Evolutionary conservation across 352 stramenopile species (phyloP).

Genomic region (Phytophthora crassamura): DNA sequence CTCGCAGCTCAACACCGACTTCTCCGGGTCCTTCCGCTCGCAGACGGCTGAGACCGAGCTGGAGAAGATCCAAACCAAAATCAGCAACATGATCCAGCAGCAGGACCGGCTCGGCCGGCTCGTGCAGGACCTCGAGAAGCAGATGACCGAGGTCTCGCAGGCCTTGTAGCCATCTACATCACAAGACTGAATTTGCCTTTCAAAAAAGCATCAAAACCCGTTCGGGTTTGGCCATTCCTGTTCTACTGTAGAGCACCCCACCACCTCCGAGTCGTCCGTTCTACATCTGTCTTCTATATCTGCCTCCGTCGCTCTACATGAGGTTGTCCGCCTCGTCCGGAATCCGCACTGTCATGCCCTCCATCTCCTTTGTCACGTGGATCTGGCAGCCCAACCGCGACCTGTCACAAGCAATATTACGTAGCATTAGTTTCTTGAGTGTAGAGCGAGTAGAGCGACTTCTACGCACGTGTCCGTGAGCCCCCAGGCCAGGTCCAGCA

Average conservation of each 20-base stretch:
- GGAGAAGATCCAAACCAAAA: slow-evolving; percentile 73
- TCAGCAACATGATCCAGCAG: slow-evolving; percentile 63
- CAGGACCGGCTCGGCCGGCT: slow-evolving; percentile 59
- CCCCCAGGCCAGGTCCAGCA: slow-evolving; percentile 95
- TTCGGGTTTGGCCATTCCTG: neutral
- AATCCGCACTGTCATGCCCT: slow-evolving; percentile 87
- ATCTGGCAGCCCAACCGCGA: slow-evolving; percentile 93
- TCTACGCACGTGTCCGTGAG: slow-evolving; percentile 92
- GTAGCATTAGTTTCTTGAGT: neutral
- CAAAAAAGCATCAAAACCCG: neutral
- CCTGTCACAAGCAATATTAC: slow-evolving; percentile 3
- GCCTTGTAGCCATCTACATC: slow-evolving; percentile 3
- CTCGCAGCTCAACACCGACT: slow-evolving; percentile 90
- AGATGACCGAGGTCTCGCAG: slow-evolving; percentile 25
- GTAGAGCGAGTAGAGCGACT: slow-evolving; percentile 1
- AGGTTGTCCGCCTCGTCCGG: slow-evolving; percentile 91
- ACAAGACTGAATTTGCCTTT: neutral
- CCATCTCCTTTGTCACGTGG: slow-evolving; percentile 86
- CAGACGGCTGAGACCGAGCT: slow-evolving; percentile 73
- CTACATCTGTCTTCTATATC: slow-evolving; percentile 25
- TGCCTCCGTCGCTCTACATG: slow-evolving; percentile 57
- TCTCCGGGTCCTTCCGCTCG: slow-evolving; percentile 76
- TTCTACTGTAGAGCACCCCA: slow-evolving; percentile 8
- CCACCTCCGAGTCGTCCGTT: slow-evolving; percentile 3
- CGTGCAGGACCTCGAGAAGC: slow-evolving; percentile 51